Evolutionary conservation across 169 alveolate species (phyloP).

Genomic region (Plasmodium inui): DNA sequence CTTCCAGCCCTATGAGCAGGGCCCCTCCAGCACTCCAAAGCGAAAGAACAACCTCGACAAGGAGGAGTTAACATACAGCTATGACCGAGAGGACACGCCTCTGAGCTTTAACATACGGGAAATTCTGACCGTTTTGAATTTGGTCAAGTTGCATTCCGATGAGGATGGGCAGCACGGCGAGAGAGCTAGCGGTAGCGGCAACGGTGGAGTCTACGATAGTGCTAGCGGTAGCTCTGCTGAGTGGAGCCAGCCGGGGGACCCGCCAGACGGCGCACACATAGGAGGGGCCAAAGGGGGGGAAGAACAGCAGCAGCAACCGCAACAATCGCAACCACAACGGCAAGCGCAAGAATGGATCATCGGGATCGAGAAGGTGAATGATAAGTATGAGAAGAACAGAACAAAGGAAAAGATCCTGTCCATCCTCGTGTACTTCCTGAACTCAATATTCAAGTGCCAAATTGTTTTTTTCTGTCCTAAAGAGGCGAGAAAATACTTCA

Average conservation of each 20-base stretch:
- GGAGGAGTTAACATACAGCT: slow-evolving; percentile 21
- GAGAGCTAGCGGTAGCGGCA: background rate
- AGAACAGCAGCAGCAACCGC: background rate
- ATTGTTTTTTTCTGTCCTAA: slow-evolving; percentile 71
- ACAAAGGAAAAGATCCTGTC: slow-evolving; percentile 63
- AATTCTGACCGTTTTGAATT: slow-evolving; percentile 46
- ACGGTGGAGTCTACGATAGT: background rate
- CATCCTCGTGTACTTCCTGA: slow-evolving; percentile 47
- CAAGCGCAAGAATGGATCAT: slow-evolving; percentile 47
- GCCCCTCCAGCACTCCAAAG: background rate
- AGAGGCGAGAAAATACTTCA: slow-evolving; percentile 68
- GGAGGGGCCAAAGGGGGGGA: background rate
- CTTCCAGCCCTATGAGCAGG: slow-evolving; percentile 30
- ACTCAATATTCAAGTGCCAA: slow-evolving; percentile 61
- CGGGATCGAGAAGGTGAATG: slow-evolving; percentile 73
- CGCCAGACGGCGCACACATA: background rate
- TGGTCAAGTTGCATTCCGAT: slow-evolving; percentile 41
- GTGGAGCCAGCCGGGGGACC: background rate
- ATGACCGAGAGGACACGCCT: slow-evolving; percentile 55
- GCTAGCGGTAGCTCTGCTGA: background rate
- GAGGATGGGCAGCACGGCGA: background rate
- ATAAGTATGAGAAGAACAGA: slow-evolving; percentile 64
- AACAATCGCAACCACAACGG: background rate
- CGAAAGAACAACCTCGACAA: background rate
- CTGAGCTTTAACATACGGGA: slow-evolving; percentile 56